phyloP scores from a whole-genome alignment of 495 filamentous ascomycete genomes.

The Penicillium tannophilum region DNA sequence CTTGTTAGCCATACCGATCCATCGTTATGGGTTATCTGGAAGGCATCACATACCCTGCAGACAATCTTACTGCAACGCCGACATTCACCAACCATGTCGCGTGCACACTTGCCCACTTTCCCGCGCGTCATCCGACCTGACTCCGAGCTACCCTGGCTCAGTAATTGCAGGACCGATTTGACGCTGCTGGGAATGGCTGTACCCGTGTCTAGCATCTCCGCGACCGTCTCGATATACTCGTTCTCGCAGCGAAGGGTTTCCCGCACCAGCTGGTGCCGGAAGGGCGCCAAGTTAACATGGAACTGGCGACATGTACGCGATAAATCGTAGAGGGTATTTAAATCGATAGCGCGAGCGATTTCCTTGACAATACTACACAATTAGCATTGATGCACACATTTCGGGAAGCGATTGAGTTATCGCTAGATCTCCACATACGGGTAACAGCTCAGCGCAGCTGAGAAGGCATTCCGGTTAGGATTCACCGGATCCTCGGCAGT shows the following conservation, averaged over 20 bases:
- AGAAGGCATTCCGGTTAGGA: constrained; percentile 70
- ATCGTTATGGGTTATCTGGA: neutral
- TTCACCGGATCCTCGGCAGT: constrained; percentile 27
- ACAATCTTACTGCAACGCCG: constrained; percentile 73
- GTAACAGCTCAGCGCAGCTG: constrained; percentile 82
- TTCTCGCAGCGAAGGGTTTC: constrained; percentile 78
- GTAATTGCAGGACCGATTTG: constrained; percentile 38
- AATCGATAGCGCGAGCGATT: constrained; percentile 73
- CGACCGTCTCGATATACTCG: constrained; percentile 55
- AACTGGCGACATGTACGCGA: constrained; percentile 80
- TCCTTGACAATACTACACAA: constrained; percentile 64
- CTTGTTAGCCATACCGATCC: neutral
- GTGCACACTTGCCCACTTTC: constrained; percentile 73
- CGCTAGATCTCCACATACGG: constrained; percentile 59
- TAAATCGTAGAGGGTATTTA: constrained; percentile 81
- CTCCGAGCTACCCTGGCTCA: constrained; percentile 35
- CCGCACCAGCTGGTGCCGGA: constrained; percentile 67
- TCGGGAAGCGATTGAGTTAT: neutral
- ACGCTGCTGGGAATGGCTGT: constrained; percentile 38
- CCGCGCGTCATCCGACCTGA: constrained; percentile 55
- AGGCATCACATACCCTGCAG: constrained; percentile 62
- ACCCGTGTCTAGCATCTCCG: constrained; percentile 39
- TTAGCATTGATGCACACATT: neutral
- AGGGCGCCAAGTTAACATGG: constrained; percentile 72
- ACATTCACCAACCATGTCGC: constrained; percentile 83